Base-by-base conservation (phyloP, 805 yeast genomes). In the Alloascoidea africana region DNA sequence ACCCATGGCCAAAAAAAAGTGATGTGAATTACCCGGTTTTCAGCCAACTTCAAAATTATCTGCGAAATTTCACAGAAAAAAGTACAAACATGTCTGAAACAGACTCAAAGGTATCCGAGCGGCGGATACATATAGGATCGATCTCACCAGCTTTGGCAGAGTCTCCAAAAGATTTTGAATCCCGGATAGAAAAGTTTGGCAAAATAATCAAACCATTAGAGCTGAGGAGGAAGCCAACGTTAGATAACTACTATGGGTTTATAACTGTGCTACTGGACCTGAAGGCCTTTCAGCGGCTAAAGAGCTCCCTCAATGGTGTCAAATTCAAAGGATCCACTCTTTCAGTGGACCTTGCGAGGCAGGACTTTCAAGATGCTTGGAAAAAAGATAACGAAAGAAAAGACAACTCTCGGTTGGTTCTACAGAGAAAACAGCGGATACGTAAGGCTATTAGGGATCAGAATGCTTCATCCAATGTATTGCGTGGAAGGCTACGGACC, bases 241-340 rank as follows among this genome's bases (percentile, higher is more conserved):
- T 55, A 17, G 76, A 69, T 35, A 66, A 61, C 40, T 58, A 59
- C 46, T 91, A 74, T 59, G 96, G 77, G 1, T 85, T 67, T 44
- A 53, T 82, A 1, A 73, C 80, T 16, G 59, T 89, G 54, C 56
- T 61, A n/a, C 54, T 77, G 8, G 53, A 64, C 1, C 60, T 63
- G 2, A 55, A 58, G 15, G 60, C 65, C 27, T 72, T 66, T 39
- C 58, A 55, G 1, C 69, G 68, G 35, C 55, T 89, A 37, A 66
- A 67, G 41, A 53, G 58, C 4, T 61, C 80, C 0, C 66, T 83
- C 44, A 70, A 84, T 51, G 91, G 87, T 18, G 70, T 79, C 1
- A 69, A 68, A 17, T 89, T 67, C 56, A 84, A 81, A 66, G 94
- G 94, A 2, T 65, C 78, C 17, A 71, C 66, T 38, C 54, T 89